These are phyloP conservation scores for Diaporthe longicolla DNA, from an alignment of 2,329 filamentous ascomycete genomes.

Conservation along the genomic window DNA sequence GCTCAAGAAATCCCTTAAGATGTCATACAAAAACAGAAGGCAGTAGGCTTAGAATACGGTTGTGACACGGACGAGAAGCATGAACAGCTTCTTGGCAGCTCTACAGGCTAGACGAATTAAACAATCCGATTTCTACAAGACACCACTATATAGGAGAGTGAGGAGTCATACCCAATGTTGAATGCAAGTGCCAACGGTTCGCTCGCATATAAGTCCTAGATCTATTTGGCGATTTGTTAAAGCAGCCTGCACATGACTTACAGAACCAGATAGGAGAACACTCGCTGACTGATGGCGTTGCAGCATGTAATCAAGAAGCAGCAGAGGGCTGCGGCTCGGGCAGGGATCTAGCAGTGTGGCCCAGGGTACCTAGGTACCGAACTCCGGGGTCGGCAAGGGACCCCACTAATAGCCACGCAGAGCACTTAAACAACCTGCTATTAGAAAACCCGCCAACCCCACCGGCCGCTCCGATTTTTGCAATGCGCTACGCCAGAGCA, in stretches of 20 bases:
- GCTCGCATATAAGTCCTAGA: background rate
- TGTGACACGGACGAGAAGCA: too few species aligned
- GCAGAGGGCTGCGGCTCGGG: background rate
- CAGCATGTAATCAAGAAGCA: background rate
- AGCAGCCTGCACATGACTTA: background rate
- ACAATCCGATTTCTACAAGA: background rate
- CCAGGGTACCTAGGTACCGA: background rate
- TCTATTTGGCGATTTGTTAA: background rate
- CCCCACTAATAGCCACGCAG: conserved; percentile 12
- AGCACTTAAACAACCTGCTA: background rate
- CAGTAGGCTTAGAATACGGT: too few species aligned
- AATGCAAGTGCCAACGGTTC: background rate
- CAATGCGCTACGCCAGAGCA: conserved; percentile 20
- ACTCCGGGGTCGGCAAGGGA: conserved; percentile 39
- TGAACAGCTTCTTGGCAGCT: too few species aligned
- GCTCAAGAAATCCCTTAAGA: too few species aligned
- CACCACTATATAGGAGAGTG: too few species aligned
- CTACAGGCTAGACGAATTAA: too few species aligned
- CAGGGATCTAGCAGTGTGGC: background rate
- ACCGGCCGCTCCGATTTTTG: conserved; percentile 31
- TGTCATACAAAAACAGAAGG: too few species aligned
- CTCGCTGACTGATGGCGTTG: background rate
- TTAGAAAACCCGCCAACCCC: conserved; percentile 23
- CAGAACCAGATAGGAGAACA: background rate
- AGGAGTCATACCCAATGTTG: too few species aligned